phyloP scores from a whole-genome alignment of 257 asterid species.

The Plantago elongata region DNA sequence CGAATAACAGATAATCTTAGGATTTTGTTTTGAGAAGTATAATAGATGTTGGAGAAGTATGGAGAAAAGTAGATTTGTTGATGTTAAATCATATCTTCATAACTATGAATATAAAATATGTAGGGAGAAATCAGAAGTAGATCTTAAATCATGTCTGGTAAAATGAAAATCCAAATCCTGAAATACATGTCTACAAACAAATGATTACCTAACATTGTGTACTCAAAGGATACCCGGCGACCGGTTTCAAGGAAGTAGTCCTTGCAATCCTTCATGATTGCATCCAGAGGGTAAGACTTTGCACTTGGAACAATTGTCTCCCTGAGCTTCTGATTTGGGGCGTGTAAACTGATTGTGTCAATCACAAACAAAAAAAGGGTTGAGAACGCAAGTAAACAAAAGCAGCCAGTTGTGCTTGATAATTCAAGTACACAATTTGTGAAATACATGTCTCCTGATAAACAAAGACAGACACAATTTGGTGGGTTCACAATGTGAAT shows the following conservation, averaged over 20 bases:
- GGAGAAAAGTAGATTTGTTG: too few relatives aligned
- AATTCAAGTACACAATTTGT: neutral
- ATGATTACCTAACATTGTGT: constrained; percentile 70
- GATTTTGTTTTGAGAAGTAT: too few relatives aligned
- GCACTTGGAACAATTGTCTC: constrained; percentile 90
- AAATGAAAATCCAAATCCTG: too few relatives aligned
- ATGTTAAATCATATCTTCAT: too few relatives aligned
- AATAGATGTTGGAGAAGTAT: too few relatives aligned
- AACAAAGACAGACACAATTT: too few relatives aligned
- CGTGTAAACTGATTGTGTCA: constrained; percentile 62
- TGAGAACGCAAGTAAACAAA: constrained; percentile 12
- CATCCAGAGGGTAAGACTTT: constrained; percentile 83
- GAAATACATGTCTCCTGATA: too few relatives aligned
- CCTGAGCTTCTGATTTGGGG: constrained; percentile 87
- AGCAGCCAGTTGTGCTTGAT: neutral
- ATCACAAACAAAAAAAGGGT: constrained; percentile 15
- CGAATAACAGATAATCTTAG: neutral
- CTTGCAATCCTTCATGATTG: constrained; percentile 91
- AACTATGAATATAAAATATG: too few relatives aligned
- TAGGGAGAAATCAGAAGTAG: too few relatives aligned
- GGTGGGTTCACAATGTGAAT: too few relatives aligned
- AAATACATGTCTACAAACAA: too few relatives aligned
- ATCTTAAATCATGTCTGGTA: too few relatives aligned
- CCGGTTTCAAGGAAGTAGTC: constrained; percentile 79
- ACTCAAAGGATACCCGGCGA: constrained; percentile 87